Conservation (phyloP, 2,329 filamentous ascomycete genomes). For the Arthrobotrys megalospora region DNA sequence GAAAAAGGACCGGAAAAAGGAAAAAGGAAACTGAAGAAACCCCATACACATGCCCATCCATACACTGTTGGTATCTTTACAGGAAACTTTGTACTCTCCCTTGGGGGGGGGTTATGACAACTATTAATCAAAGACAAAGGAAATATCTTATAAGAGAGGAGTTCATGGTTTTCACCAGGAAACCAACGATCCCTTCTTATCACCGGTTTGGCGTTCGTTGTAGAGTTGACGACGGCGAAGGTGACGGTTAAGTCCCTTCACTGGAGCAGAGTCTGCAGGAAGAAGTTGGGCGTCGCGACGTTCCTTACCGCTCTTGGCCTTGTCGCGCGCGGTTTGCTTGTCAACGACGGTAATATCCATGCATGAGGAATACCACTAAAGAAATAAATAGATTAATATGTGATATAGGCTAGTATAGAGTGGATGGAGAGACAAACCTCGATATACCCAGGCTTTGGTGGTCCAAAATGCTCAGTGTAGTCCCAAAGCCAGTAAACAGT, state of each 20-base stretch:
- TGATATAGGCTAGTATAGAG: too few species aligned
- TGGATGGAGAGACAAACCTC: slow-evolving; percentile 48
- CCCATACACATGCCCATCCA: slow-evolving; percentile 11
- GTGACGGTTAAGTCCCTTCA: slow-evolving; percentile 45
- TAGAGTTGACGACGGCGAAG: slow-evolving; percentile 44
- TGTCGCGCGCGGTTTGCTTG: not conserved
- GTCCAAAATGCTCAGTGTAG: slow-evolving; percentile 68
- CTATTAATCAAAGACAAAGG: not conserved
- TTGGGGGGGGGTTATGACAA: not conserved
- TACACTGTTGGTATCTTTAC: slow-evolving; percentile 19
- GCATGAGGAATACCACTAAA: slow-evolving; percentile 64
- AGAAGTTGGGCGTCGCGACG: slow-evolving; percentile 12
- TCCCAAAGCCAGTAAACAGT: slow-evolving; percentile 98
- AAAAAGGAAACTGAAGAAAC: not conserved
- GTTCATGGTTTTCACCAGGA: slow-evolving; percentile 27
- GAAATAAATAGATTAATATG: too few species aligned
- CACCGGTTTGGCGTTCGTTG: slow-evolving; percentile 1
- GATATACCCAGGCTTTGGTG: slow-evolving; percentile 48
- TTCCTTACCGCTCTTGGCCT: slow-evolving; percentile 5
- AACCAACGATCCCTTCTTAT: slow-evolving; percentile 37
- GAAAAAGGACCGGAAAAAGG: not conserved
- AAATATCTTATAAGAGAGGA: not conserved
- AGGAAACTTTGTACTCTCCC: not conserved
- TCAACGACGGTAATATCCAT: slow-evolving; percentile 62
- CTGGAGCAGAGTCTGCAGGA: slow-evolving; percentile 9